Conservation (phyloP, 768 basidiomycete genomes). For the Leccinum sublutescens region DNA sequence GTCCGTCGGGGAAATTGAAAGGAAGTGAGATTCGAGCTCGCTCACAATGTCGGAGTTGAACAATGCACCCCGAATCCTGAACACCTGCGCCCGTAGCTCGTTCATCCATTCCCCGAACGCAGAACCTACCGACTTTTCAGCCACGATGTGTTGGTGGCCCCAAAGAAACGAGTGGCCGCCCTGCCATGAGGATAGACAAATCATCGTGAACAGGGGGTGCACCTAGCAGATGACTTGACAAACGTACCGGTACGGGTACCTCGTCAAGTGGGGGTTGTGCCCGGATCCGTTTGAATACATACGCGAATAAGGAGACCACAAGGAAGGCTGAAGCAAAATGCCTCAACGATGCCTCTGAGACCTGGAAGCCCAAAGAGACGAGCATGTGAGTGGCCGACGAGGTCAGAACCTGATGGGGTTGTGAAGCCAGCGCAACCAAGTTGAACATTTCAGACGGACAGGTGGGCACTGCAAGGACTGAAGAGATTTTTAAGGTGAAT, state of each 20-base stretch:
- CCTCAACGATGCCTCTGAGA: background rate
- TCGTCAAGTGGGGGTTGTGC: background rate
- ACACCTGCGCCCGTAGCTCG: slow-evolving; percentile 3
- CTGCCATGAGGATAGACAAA: background rate
- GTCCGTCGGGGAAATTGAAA: background rate
- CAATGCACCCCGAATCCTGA: slow-evolving; percentile 4
- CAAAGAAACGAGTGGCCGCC: slow-evolving; percentile 1
- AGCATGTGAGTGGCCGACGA: background rate
- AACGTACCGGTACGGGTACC: slow-evolving; percentile 1
- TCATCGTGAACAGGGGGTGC: background rate
- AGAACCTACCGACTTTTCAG: slow-evolving; percentile 5
- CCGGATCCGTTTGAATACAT: background rate
- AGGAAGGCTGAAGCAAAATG: background rate
- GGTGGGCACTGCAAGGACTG: background rate
- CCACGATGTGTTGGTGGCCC: slow-evolving; percentile 4
- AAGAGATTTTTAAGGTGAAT: background rate
- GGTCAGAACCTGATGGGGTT: background rate
- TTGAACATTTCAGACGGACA: background rate
- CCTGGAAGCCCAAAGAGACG: background rate
- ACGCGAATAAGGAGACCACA: background rate
- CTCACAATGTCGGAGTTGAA: slow-evolving; percentile 7
- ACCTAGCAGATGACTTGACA: background rate
- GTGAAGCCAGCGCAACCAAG: background rate
- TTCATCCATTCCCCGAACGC: slow-evolving; percentile 2
- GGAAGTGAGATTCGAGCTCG: background rate